phyloP scores from a whole-genome alignment of 1,139 yeast species.

The Saccharomyces hybrid region DNA sequence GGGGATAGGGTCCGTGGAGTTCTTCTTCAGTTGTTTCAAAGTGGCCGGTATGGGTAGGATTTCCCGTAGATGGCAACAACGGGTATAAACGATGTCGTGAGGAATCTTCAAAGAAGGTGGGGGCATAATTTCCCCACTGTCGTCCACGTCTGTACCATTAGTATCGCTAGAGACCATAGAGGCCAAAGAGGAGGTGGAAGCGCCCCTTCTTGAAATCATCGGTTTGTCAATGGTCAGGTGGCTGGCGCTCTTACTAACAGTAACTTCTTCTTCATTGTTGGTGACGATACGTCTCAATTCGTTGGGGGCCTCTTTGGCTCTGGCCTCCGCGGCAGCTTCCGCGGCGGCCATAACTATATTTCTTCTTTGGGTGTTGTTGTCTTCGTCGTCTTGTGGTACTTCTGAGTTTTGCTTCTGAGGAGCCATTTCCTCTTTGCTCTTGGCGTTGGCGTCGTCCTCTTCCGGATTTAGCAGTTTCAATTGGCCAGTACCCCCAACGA shows the following conservation, averaged over 20 bases:
- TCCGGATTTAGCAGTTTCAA: slow-evolving; percentile 35
- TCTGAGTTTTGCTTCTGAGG: slow-evolving; percentile 24
- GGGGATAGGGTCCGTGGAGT: slow-evolving; percentile 62
- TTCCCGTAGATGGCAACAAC: slow-evolving; percentile 90
- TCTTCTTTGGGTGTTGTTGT: slow-evolving; percentile 21
- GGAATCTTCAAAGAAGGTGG: slow-evolving; percentile 33
- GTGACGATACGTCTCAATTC: slow-evolving; percentile 26
- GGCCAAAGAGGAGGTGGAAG: slow-evolving; percentile 20
- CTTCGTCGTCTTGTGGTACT: slow-evolving; percentile 25
- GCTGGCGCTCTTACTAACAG: slow-evolving; percentile 38
- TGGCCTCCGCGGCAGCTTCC: slow-evolving; percentile 33
- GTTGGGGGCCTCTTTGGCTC: slow-evolving; percentile 31
- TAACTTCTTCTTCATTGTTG: slow-evolving; percentile 38
- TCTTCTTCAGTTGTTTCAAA: slow-evolving; percentile 67
- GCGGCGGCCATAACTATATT: slow-evolving; percentile 32
- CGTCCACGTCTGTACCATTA: no score
- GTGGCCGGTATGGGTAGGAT: slow-evolving; percentile 92
- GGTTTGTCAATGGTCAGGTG: slow-evolving; percentile 44
- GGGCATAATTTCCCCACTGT: no score
- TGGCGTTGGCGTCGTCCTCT: slow-evolving; percentile 7
- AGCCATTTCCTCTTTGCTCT: slow-evolving; percentile 12
- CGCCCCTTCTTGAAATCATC: slow-evolving; percentile 37
- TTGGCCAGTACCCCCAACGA: slow-evolving; percentile 74
- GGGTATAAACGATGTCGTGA: slow-evolving; percentile 69
- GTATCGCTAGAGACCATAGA: no score